Conservation (phyloP, 2,329 filamentous ascomycete species). For the Fusarium pilosicola region DNA sequence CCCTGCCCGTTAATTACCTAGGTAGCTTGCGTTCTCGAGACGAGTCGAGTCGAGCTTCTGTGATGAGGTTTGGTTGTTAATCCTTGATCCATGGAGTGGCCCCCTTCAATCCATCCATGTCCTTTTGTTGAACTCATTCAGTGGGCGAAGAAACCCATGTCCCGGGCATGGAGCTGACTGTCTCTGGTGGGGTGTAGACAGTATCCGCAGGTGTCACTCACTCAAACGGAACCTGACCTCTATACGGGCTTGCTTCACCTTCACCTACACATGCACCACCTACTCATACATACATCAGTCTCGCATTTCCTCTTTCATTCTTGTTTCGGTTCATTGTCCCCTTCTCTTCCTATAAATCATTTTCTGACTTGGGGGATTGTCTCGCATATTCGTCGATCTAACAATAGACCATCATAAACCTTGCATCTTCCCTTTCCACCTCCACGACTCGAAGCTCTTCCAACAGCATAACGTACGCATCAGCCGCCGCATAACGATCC, state of each 20-base stretch:
- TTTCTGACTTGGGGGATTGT: not conserved
- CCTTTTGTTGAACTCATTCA: not conserved
- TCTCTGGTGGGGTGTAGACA: constrained; percentile 14
- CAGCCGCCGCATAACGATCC: constrained; percentile 12
- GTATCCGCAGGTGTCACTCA: constrained; percentile 5
- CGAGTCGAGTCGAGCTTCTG: constrained; percentile 15
- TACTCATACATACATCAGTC: constrained; percentile 21
- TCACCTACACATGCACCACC: not conserved
- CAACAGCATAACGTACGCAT: constrained; percentile 11
- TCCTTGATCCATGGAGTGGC: constrained; percentile 29
- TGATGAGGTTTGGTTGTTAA: constrained; percentile 22
- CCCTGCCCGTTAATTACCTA: not conserved
- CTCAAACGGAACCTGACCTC: constrained; percentile 18
- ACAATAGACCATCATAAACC: constrained; percentile 19
- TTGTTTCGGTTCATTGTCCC: constrained; percentile 15
- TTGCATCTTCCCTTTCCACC: constrained; percentile 3
- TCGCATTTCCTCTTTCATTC: constrained; percentile 8
- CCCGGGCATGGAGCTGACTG: not conserved
- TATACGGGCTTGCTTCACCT: constrained; percentile 17
- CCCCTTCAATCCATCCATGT: not conserved
- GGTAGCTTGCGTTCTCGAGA: not conserved
- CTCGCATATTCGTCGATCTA: constrained; percentile 12
- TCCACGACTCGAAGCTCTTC: constrained; percentile 2
- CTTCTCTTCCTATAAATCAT: not conserved
- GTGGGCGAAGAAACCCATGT: not conserved